These are phyloP conservation scores for Cercospora janseana DNA, from an alignment of 2,329 filamentous ascomycete genomes.

Conservation along the genomic window DNA sequence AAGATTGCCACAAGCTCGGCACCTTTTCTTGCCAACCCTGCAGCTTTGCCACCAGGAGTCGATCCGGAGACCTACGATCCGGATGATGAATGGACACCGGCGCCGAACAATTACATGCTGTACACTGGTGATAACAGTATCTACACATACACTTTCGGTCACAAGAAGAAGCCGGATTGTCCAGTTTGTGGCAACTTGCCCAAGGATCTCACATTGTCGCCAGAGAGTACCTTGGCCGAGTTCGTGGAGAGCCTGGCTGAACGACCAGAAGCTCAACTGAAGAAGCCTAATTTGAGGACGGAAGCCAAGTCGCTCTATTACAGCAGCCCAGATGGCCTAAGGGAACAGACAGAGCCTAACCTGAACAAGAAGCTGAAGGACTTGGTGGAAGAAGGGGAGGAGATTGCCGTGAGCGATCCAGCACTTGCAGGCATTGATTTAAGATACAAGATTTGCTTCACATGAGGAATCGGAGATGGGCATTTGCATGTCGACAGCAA, in stretches of 20 bases:
- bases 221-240: slow-evolving; percentile 71
- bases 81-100: slow-evolving; percentile 24
- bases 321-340: slow-evolving; percentile 75
- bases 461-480: too few relatives aligned
- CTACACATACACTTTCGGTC: slow-evolving; percentile 96
- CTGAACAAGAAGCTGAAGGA: slow-evolving; percentile 74
- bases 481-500: too few relatives aligned
- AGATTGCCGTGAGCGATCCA: slow-evolving; percentile 90
- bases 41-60: slow-evolving; percentile 37
- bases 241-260: slow-evolving; percentile 81
- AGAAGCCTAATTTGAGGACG: slow-evolving; percentile 82
- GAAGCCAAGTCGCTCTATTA: slow-evolving; percentile 87
- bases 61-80: slow-evolving; percentile 27
- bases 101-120: slow-evolving; percentile 87
- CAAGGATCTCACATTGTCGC: slow-evolving; percentile 69
- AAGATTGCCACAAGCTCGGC: slow-evolving; percentile 86
- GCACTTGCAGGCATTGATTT: slow-evolving; percentile 71
- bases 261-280: slow-evolving; percentile 85
- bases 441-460: slow-evolving; percentile 53
- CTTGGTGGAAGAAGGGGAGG: slow-evolving; percentile 75
- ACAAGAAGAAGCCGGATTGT: slow-evolving; percentile 91
- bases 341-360: slow-evolving; percentile 81
- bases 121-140: slow-evolving; percentile 94
- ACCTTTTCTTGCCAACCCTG: slow-evolving; percentile 71
- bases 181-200: slow-evolving; percentile 87